Base-by-base conservation (phyloP, 2,329 filamentous ascomycete genomes). In the Fusarium graminum region DNA sequence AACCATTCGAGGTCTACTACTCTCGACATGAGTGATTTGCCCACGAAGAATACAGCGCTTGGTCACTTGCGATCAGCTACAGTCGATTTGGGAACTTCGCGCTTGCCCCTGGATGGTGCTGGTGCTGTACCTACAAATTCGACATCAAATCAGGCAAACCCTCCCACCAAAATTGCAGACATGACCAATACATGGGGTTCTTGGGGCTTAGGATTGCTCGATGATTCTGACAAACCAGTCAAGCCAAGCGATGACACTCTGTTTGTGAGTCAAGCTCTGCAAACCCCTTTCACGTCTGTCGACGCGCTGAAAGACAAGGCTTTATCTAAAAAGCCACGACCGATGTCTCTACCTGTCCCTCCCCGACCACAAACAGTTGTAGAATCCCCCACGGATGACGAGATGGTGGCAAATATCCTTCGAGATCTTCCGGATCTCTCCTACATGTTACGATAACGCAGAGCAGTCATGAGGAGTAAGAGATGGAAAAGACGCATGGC, bases 361-460 rank as follows among this genome's bases (percentile, higher is more conserved):
- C 56, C 43, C 30, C 61, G 26, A 28, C 64, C 58, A 47, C 46
- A 47, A 14, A 41, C 40, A 44, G 36, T 47, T 28, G 34, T 29
- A 8, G 51, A 61, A 34, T 34, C 44, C 19, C 54, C 63, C 10
- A 65, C 76, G 32, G 74, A 79, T 17, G 76, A 78, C 14, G 70
- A 74, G 17, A 65, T 76, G 16, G 72, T 80, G 47, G 70, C 72
- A 14, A 69, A 63, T 30, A 77, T 82, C 47, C 61, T 83, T 32
- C 70, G 71, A 45, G 74, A 72, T 49, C 71, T 83, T 19, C 81
- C 81, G 4, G 79, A 83, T 69, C 69, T 83, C 38, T 80, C 81
- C 19, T 83, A 83, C 55, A 83, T 83, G 81, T 66, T 83, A 63
- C 75, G 75, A 67, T 82, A 60, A 72, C 43, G 56, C 36, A 45